Evolutionary conservation across 140 eudicot genomes (phyloP).

Genomic region (Oenanthe javanica): DNA sequence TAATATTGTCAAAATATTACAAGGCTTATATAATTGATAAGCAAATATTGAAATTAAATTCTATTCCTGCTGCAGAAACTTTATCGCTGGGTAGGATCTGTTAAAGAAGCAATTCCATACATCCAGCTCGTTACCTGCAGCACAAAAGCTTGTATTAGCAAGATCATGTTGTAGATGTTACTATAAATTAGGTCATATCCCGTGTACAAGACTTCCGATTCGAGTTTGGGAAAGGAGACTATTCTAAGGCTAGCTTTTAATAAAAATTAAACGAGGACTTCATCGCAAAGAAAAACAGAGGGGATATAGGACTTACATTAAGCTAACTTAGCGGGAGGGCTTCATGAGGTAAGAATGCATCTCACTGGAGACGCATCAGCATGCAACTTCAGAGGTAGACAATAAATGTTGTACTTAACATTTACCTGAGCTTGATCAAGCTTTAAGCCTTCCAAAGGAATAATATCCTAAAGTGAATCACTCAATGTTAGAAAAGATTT

Average conservation of each 20-base stretch:
- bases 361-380: conserved; percentile 8
- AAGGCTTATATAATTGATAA: not conserved
- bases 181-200: not conserved
- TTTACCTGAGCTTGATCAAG: not conserved
- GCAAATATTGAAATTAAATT: not conserved
- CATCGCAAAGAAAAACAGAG: not conserved
- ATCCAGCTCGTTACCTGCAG: not conserved
- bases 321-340: not conserved
- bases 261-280: too few relatives aligned
- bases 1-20: not conserved
- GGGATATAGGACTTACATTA: not conserved
- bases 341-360: not conserved
- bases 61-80: not conserved
- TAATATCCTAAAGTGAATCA: not conserved
- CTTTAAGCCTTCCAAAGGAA: conserved; percentile 2
- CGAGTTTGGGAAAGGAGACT: too few relatives aligned
- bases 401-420: not conserved
- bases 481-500: not conserved
- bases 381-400: not conserved
- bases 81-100: not conserved
- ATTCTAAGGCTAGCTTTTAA: too few relatives aligned
- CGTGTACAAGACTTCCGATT: not conserved
- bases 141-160: not conserved
- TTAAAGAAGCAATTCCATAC: not conserved
- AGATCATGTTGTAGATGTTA: not conserved